Evolutionary conservation across 805 yeast species (phyloP).

Genomic region (Metschnikowia hibisci): DNA sequence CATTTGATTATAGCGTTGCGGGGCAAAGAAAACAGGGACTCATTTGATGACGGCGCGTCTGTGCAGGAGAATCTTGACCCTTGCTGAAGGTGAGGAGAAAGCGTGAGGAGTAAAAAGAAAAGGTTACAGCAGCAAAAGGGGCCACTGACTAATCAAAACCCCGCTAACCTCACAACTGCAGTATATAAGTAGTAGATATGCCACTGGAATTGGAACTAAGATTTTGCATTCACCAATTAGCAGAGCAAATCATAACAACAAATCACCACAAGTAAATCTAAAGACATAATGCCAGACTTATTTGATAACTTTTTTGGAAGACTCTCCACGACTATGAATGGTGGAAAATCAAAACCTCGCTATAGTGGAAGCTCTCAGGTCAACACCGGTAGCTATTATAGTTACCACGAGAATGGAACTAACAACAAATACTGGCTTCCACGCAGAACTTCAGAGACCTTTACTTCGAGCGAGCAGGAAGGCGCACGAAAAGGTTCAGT

Average conservation of each 20-base stretch:
- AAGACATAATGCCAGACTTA: constrained; percentile 28
- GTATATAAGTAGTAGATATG: background rate
- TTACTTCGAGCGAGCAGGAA: background rate
- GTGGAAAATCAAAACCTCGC: constrained; percentile 32
- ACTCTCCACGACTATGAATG: constrained; percentile 28
- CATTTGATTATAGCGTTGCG: too few relatives aligned
- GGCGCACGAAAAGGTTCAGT: constrained; percentile 3
- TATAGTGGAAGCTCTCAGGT: constrained; percentile 33
- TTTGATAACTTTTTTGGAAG: constrained; percentile 38
- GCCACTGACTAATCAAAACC: background rate
- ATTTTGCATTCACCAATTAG: too few relatives aligned
- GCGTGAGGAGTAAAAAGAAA: constrained; percentile 4
- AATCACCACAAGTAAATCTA: too few relatives aligned
- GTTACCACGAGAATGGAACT: constrained; percentile 32
- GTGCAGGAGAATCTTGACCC: background rate
- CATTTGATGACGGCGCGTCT: too few relatives aligned
- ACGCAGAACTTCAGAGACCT: constrained; percentile 1
- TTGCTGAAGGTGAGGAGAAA: background rate
- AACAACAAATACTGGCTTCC: constrained; percentile 37
- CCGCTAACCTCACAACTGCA: background rate
- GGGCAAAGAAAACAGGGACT: too few relatives aligned
- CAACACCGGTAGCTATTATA: constrained; percentile 36
- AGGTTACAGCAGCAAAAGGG: background rate
- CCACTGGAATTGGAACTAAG: too few relatives aligned
- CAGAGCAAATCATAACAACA: too few relatives aligned